These are phyloP conservation scores for Tetrahymena thermophila DNA, from an alignment of 73 alveolate genomes.

Conservation along the genomic window DNA sequence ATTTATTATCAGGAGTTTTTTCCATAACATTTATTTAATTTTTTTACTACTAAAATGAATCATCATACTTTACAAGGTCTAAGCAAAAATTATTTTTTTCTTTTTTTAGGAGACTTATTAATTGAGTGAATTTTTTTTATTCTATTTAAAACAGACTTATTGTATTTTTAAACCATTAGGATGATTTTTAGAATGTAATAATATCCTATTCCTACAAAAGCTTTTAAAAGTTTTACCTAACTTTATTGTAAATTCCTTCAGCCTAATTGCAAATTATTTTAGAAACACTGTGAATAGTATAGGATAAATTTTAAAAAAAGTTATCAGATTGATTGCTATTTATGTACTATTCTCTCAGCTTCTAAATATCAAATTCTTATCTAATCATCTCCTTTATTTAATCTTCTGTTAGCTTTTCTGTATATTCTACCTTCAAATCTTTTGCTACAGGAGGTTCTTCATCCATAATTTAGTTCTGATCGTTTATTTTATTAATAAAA, in stretches of 20 bases:
- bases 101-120: neutral
- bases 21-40: neutral
- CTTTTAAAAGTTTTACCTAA: neutral
- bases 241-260: neutral
- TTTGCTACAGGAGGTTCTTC: neutral
- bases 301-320: neutral
- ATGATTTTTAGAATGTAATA: neutral
- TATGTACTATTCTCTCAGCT: neutral
- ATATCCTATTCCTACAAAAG: neutral
- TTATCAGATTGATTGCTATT: neutral
- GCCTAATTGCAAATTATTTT: neutral
- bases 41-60: neutral
- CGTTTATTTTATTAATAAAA: neutral
- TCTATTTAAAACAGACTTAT: neutral
- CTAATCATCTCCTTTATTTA: neutral
- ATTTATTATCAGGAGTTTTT: neutral
- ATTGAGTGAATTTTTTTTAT: neutral
- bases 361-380: neutral
- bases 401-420: neutral
- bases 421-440: neutral
- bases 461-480: neutral
- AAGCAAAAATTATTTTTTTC: neutral
- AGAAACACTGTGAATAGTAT: neutral
- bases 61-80: neutral
- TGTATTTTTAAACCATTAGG: neutral